phyloP scores from a whole-genome alignment of 352 stramenopile species.

The Phytopythium mirpurense region DNA sequence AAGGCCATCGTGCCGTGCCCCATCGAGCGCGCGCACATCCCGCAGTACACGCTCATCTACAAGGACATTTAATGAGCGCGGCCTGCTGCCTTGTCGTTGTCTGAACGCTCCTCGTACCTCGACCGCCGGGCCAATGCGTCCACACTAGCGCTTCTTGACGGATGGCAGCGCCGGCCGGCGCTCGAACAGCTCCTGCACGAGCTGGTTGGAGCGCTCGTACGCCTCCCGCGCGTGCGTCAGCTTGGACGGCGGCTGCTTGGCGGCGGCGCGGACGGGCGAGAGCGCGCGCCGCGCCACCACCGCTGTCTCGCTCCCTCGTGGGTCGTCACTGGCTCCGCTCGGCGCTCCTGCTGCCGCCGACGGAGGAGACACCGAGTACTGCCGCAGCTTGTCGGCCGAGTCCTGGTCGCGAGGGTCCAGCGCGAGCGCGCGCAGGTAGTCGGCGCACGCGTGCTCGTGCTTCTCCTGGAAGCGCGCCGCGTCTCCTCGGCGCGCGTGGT shows the following conservation, averaged over 20 bases:
- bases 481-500: slow-evolving; percentile 68
- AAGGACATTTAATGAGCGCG: slow-evolving; percentile 84
- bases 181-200: slow-evolving; percentile 53
- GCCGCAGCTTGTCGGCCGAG: slow-evolving; percentile 57
- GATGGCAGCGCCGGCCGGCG: slow-evolving; percentile 36
- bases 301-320: not conserved
- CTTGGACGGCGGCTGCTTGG: slow-evolving; percentile 12
- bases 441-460: slow-evolving; percentile 40
- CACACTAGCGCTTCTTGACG: slow-evolving; percentile 16
- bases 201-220: slow-evolving; percentile 51
- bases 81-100: no score
- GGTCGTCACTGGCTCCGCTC: not conserved
- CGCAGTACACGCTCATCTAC: slow-evolving; percentile 80
- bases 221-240: slow-evolving; percentile 27
- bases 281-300: not conserved
- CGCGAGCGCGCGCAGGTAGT: slow-evolving; percentile 45
- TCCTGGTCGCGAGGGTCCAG: slow-evolving; percentile 59
- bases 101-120: no score
- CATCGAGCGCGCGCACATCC: slow-evolving; percentile 72
- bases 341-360: not conserved
- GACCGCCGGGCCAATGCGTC: no score
- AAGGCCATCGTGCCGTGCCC: slow-evolving; percentile 81
- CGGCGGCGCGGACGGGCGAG: slow-evolving; percentile 1
- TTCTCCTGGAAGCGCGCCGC: slow-evolving; percentile 70
- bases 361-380: slow-evolving; percentile 32